phyloP scores from a whole-genome alignment of 768 basidiomycete genomes.

The Lepiota venenata region DNA sequence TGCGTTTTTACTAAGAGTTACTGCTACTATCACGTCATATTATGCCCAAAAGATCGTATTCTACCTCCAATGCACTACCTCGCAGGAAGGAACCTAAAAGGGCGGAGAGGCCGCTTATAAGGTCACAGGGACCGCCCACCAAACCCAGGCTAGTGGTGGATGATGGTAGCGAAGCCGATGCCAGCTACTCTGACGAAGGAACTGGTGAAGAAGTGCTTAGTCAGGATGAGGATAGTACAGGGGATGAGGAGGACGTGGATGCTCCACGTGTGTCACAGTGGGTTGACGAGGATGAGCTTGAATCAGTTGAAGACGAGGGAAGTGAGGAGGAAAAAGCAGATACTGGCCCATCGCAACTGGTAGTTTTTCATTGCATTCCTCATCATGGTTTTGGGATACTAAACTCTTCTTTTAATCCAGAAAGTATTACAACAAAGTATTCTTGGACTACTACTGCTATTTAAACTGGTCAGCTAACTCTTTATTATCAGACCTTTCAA shows the following conservation, averaged over 20 bases:
- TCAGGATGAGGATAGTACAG: constrained; percentile 10
- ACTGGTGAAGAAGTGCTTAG: not conserved
- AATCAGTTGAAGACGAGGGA: constrained; percentile 25
- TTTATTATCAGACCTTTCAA: constrained; percentile 46
- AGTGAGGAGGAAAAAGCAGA: constrained; percentile 44
- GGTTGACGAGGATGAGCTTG: constrained; percentile 26
- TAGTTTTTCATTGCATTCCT: constrained; percentile 10
- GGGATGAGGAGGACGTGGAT: constrained; percentile 20
- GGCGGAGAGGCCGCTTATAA: not conserved
- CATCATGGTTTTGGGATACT: not conserved
- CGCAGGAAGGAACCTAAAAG: not conserved
- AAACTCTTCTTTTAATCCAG: constrained; percentile 15
- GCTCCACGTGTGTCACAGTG: constrained; percentile 19
- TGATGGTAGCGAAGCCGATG: constrained; percentile 7
- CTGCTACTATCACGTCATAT: not conserved
- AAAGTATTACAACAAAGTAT: constrained; percentile 22
- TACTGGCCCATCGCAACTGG: constrained; percentile 29
- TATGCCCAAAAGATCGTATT: constrained; percentile 39
- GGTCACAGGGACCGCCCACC: not conserved
- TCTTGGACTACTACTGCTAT: not conserved
- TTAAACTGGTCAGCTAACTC: not conserved
- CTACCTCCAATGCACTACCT: constrained; percentile 9
- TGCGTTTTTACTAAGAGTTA: no score
- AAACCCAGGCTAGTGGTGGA: not conserved
- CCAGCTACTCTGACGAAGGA: constrained; percentile 6